Base-by-base conservation (phyloP, 2,329 filamentous ascomycete species). In the Fusarium pseudonygamai region DNA sequence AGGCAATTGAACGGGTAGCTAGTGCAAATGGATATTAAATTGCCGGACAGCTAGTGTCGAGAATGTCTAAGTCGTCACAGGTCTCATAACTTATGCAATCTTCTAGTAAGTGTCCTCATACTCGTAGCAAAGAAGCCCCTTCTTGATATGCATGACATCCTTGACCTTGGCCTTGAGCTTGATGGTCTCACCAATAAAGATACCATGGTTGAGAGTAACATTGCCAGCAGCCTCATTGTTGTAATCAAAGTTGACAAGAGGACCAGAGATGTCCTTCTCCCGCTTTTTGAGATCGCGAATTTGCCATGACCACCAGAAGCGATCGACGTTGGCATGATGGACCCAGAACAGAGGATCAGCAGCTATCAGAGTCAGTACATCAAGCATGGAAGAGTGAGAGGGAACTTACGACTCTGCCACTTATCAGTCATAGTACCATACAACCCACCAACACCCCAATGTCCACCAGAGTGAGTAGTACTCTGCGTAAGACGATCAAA, bases 331-430 rank as follows among this genome's bases (percentile, higher is more conserved):
- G 45, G 73, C 68, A 5, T 80, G 79, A 20, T 80, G 78, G 0
- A 81, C 57, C 69, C 74, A 80, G 56, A 80, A 80, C 2, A 81
- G 42, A 28, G 77, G 75, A 49, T 81, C 79, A 32, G 55, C 61
- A 1, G 71, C 72, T 74, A 0, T 2, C 16, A 18, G 1, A 22
- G 43, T 74, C 8, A 72, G 45, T 45, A 32, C 6, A 11, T 13
- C 0, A 16, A 8, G 12, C 7, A n/a, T 30, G 2, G 16, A 2
- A 4, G 3, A 20, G 13, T 3, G 1, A 30, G 34, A 8, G 4
- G 3, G 0, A 1, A 60, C 71, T 57, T 39, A 72, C 68, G 68
- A 8, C 68, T 72, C 8, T 67, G 67, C 60, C 64, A 74, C 26
- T 69, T 71, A 12, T 75, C 62, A 18, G 69, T 71, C 62, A 75